Percentiles rank a stretch among this genome's conserved stretches.
These are phyloP conservation scores for Fusarium graminum DNA, from an alignment of 2,329 filamentous ascomycete species.

Conservation along the genomic window DNA sequence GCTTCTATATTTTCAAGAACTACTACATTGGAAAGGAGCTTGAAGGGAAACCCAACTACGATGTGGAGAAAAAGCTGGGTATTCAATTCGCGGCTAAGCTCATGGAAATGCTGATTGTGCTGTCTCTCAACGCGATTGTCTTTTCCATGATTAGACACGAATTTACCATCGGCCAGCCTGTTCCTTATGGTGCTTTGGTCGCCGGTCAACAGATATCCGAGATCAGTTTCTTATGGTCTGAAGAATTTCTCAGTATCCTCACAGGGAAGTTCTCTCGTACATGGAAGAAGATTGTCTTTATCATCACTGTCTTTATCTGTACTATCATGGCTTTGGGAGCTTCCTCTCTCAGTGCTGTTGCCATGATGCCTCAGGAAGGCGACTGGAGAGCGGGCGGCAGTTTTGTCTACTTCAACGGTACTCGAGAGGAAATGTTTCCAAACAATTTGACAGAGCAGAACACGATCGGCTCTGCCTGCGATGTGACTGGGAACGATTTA, in stretches of 20 bases:
- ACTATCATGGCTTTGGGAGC: constrained; percentile 38
- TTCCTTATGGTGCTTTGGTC: constrained; percentile 39
- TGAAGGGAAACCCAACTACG: constrained; percentile 31
- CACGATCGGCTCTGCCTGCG: constrained; percentile 21
- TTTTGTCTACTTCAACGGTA: constrained; percentile 36
- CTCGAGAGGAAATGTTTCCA: constrained; percentile 32
- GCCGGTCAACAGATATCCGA: constrained; percentile 41
- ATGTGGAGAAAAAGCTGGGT: constrained; percentile 39
- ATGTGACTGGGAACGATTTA: constrained; percentile 25
- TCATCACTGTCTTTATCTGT: constrained; percentile 26
- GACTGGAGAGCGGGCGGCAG: constrained; percentile 41
- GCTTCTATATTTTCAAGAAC: constrained; percentile 44
- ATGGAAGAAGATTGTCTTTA: constrained; percentile 40
- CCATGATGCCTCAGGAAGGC: constrained; percentile 43
- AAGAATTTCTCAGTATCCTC: constrained; percentile 39
- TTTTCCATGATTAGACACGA: constrained; percentile 41
- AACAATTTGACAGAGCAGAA: constrained; percentile 13
- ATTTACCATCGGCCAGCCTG: constrained; percentile 34
- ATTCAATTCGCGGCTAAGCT: constrained; percentile 42
- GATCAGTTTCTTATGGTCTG: constrained; percentile 42
- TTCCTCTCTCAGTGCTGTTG: constrained; percentile 40
- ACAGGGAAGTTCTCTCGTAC: constrained; percentile 32
- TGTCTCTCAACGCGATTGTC: constrained; percentile 36
- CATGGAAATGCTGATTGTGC: constrained; percentile 42
- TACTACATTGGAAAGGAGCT: constrained; percentile 45